phyloP scores from a whole-genome alignment of 2,329 filamentous ascomycete genomes.

The Aspergillus jensenii region DNA sequence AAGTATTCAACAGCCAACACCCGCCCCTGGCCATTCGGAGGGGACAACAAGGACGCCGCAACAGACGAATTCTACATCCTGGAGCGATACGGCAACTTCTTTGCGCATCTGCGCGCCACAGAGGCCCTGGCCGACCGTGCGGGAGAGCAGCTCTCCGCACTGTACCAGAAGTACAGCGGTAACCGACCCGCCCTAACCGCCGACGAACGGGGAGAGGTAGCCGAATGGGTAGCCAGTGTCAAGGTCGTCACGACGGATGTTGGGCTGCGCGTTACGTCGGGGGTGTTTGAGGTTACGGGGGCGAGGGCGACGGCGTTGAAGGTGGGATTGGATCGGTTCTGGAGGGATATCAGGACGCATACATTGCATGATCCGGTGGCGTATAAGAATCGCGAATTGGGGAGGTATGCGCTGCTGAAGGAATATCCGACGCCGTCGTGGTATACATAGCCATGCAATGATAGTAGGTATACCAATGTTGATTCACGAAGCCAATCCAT shows the following conservation, averaged over 20 bases:
- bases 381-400: slow-evolving; percentile 65
- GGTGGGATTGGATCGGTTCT: slow-evolving; percentile 64
- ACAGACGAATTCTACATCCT: slow-evolving; percentile 67
- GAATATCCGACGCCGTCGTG: slow-evolving; percentile 61
- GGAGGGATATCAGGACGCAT: slow-evolving; percentile 66
- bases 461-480: too few relatives aligned
- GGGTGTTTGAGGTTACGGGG: slow-evolving; percentile 65
- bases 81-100: slow-evolving; percentile 63
- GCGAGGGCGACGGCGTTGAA: slow-evolving; percentile 58
- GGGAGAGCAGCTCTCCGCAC: slow-evolving; percentile 47
- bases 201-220: slow-evolving; percentile 57
- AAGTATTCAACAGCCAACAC: slow-evolving; percentile 59
- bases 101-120: slow-evolving; percentile 61
- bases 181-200: slow-evolving; percentile 49
- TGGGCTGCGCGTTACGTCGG: slow-evolving; percentile 57
- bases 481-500: too few relatives aligned
- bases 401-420: slow-evolving; percentile 55
- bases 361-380: slow-evolving; percentile 66
- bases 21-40: slow-evolving; percentile 63
- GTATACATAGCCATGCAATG: slow-evolving; percentile 52
- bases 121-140: slow-evolving; percentile 60
- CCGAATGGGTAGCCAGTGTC: slow-evolving; percentile 62
- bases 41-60: slow-evolving; percentile 59
- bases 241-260: slow-evolving; percentile 65
- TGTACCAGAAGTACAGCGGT: slow-evolving; percentile 47